These are phyloP conservation scores for Sarcocystis neurona DNA, from an alignment of 169 alveolate genomes.

Conservation along the genomic window DNA sequence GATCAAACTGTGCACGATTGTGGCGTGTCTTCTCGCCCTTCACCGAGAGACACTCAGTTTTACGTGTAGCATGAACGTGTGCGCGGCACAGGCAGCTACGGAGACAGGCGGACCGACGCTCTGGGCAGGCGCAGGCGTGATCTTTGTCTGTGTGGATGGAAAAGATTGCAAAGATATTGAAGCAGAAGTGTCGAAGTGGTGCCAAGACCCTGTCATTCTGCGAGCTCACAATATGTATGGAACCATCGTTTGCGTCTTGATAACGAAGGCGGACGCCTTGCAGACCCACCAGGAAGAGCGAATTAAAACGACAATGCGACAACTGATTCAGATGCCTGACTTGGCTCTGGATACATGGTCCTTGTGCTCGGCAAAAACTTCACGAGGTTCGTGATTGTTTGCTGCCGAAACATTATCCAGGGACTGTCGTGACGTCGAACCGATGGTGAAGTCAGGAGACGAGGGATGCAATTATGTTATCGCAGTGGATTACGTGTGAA, in stretches of 20 bases:
- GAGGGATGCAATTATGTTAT: too few relatives aligned
- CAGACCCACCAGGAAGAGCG: background rate
- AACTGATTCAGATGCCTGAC: background rate
- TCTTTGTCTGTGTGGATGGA: constrained; percentile 7
- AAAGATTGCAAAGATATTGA: background rate
- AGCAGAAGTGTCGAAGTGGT: constrained; percentile 5
- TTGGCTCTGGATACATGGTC: constrained; percentile 23
- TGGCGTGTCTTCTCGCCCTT: background rate
- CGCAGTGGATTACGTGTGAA: too few relatives aligned
- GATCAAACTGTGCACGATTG: background rate
- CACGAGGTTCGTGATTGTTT: constrained; percentile 3
- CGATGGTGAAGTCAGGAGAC: too few relatives aligned
- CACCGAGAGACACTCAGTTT: background rate
- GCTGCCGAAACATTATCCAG: too few relatives aligned
- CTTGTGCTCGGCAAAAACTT: constrained; percentile 15
- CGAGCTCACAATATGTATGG: background rate
- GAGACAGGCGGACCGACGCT: constrained; percentile 39
- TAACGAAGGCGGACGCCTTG: constrained; percentile 22
- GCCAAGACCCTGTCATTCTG: background rate
- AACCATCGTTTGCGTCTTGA: constrained; percentile 24
- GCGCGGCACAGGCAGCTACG: background rate
- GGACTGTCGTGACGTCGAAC: too few relatives aligned
- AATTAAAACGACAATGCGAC: background rate
- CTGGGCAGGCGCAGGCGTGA: constrained; percentile 4
- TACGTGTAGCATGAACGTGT: background rate